Percentiles rank a stretch among this genome's conserved stretches.
These are phyloP conservation scores for Filobasidium wieringae DNA, from an alignment of 768 basidiomycete genomes.

Conservation along the genomic window DNA sequence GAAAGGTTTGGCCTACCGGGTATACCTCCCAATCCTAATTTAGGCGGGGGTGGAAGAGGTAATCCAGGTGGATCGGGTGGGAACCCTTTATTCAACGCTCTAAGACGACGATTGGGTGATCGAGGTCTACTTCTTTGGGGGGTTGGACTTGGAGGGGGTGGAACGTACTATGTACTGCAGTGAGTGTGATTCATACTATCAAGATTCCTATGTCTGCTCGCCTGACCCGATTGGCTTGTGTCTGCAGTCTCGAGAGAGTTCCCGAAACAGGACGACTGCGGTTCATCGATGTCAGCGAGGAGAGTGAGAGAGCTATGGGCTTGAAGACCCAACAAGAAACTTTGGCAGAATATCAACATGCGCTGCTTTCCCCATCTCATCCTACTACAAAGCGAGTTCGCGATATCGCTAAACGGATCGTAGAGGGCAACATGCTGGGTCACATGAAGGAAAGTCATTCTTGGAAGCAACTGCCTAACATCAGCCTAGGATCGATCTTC, in stretches of 20 bases:
- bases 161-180: constrained; percentile 34
- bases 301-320: constrained; percentile 26
- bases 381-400: constrained; percentile 57
- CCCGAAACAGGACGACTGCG: constrained; percentile 77
- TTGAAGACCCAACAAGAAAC: constrained; percentile 41
- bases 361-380: constrained; percentile 57
- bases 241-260: constrained; percentile 69
- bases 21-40: background rate
- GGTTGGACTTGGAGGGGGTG: constrained; percentile 24
- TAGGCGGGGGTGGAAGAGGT: background rate
- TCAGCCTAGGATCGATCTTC: constrained; percentile 15
- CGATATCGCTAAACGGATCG: constrained; percentile 55
- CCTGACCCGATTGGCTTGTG: too few species aligned
- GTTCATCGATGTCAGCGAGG: constrained; percentile 59
- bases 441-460: constrained; percentile 40
- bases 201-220: background rate
- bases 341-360: constrained; percentile 46
- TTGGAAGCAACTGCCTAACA: background rate
- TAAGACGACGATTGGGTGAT: constrained; percentile 29
- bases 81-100: constrained; percentile 16
- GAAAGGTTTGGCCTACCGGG: constrained; percentile 23
- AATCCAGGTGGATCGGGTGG: background rate
- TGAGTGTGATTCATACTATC: constrained; percentile 12
- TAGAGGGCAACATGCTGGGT: constrained; percentile 63
- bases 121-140: constrained; percentile 30